Evolutionary conservation across 2,329 filamentous ascomycete genomes (phyloP).

Genomic region (Neonectria neomacrospora): DNA sequence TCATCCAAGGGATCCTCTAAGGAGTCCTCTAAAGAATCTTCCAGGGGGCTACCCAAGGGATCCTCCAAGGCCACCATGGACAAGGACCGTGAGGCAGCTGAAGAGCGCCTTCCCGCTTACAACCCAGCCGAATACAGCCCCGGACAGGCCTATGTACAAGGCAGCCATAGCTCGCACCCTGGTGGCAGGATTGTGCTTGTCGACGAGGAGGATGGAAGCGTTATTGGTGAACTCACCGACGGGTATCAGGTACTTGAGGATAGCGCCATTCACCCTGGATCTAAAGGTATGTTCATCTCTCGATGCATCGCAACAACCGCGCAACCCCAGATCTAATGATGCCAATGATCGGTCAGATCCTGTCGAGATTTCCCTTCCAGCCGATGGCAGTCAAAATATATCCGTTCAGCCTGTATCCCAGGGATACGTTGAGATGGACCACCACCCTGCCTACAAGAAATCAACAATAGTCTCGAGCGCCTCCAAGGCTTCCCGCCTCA

Average conservation of each 20-base stretch:
- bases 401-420: constrained; percentile 73
- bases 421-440: constrained; percentile 79
- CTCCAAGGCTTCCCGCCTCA: constrained; percentile 86
- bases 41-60: constrained; percentile 44
- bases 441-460: constrained; percentile 92
- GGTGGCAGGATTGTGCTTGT: constrained; percentile 87
- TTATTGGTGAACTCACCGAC: constrained; percentile 90
- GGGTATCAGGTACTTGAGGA: constrained; percentile 85
- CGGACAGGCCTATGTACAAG: constrained; percentile 79
- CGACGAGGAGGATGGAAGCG: constrained; percentile 95
- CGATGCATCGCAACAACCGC: not conserved
- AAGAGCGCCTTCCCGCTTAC: constrained; percentile 70
- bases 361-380: constrained; percentile 80
- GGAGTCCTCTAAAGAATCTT: not conserved
- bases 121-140: constrained; percentile 84
- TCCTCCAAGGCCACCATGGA: constrained; percentile 49
- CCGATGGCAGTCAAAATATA: constrained; percentile 72
- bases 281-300: constrained; percentile 74
- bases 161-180: constrained; percentile 63
- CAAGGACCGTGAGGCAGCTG: constrained; percentile 55
- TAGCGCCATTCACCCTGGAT: constrained; percentile 80
- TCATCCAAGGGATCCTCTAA: constrained; percentile 43
- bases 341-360: constrained; percentile 63
- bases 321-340: not conserved
- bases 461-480: constrained; percentile 89